Evolutionary conservation across 179 eudicot genomes (phyloP).

Genomic region (Beta lomatogona): DNA sequence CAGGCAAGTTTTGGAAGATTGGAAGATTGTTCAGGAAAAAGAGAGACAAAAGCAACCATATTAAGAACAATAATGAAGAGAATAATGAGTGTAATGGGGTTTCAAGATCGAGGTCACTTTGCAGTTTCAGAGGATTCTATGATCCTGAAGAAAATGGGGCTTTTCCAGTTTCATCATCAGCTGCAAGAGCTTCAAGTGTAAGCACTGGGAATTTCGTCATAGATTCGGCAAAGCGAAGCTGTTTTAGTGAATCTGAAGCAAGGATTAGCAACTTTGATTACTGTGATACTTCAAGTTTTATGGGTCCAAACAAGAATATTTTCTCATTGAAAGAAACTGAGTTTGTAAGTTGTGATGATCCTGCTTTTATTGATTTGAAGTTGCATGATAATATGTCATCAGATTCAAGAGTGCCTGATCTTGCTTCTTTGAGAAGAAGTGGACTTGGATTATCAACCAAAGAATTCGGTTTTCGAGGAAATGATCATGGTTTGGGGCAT

Average conservation of each 20-base stretch:
- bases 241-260: constrained; percentile 63
- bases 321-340: constrained; percentile 49
- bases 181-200: constrained; percentile 68
- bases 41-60: constrained; percentile 34
- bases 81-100: constrained; percentile 52
- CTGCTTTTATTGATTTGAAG: constrained; percentile 62
- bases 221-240: constrained; percentile 51
- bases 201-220: constrained; percentile 47
- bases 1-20: constrained; percentile 59
- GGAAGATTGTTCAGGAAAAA: constrained; percentile 65
- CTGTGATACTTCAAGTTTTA: constrained; percentile 28
- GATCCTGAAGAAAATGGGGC: constrained; percentile 49
- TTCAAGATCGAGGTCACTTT: constrained; percentile 72
- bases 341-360: constrained; percentile 58
- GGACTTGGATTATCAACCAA: constrained; percentile 35
- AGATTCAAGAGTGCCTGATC: constrained; percentile 32
- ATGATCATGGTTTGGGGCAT: constrained; percentile 9
- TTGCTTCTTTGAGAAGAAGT: constrained; percentile 33
- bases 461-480: constrained; percentile 39
- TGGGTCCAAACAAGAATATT: constrained; percentile 28
- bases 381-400: constrained; percentile 39
- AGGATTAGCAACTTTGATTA: constrained; percentile 58
- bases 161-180: constrained; percentile 46
- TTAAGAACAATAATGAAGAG: constrained; percentile 46
- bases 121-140: constrained; percentile 55